A percentile compares a stretch with the other conserved stretches of the same genome.
phyloP scores from a whole-genome alignment of 345 rosid genomes.

The Pistacia vera region DNA sequence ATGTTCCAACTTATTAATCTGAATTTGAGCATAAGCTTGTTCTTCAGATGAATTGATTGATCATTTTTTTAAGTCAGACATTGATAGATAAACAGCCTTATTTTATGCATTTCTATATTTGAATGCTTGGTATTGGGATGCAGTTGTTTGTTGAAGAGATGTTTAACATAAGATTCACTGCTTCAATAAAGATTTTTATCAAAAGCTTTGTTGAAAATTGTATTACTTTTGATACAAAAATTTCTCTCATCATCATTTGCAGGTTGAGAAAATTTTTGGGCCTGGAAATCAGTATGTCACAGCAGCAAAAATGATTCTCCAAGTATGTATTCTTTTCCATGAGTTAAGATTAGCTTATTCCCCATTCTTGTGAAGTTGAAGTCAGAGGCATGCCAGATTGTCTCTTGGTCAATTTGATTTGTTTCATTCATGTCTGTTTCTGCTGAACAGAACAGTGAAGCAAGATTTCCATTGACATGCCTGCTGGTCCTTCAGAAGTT shows the following conservation, averaged over 20 bases:
- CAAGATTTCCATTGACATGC: constrained; percentile 99
- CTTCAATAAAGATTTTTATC: background rate
- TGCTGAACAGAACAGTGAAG: constrained; percentile 83
- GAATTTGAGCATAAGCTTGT: background rate
- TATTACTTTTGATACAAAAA: background rate
- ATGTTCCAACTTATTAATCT: background rate
- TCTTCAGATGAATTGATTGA: background rate
- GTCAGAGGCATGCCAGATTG: background rate
- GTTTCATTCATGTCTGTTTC: constrained; percentile 1
- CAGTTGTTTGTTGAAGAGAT: background rate
- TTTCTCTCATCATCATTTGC: constrained; percentile 16
- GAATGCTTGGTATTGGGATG: background rate
- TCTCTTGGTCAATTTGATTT: constrained; percentile 8
- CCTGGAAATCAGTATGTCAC: constrained; percentile 98
- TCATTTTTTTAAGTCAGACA: background rate
- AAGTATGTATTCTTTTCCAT: constrained; percentile 43
- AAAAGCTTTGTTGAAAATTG: too few species aligned
- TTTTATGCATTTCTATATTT: background rate
- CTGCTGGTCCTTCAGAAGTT: constrained; percentile 99
- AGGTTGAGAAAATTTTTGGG: constrained; percentile 94
- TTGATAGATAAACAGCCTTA: background rate
- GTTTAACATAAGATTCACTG: background rate
- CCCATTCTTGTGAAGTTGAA: background rate
- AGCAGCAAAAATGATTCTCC: constrained; percentile 96
- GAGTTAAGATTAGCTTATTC: constrained; percentile 16